Evolutionary conservation across 495 filamentous ascomycete species (phyloP).

Genomic region (Lichina pygmaea): DNA sequence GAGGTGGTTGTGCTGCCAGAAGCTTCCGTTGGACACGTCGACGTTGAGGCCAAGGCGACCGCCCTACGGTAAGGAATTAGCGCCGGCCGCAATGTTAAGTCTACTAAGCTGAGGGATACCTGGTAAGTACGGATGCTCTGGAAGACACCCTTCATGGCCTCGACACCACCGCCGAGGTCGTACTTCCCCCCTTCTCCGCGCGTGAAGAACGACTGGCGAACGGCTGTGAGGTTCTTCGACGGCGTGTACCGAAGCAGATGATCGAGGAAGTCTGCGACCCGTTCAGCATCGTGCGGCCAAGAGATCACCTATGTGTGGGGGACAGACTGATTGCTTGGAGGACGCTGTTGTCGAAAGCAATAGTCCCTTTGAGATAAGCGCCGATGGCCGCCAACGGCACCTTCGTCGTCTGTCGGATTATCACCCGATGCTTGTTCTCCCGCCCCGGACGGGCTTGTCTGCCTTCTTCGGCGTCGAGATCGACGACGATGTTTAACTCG

Average conservation of each 20-base stretch:
- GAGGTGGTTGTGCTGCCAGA: constrained; percentile 24
- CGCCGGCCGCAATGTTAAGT: too few relatives aligned
- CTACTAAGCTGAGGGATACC: constrained; percentile 10
- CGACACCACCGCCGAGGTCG: constrained; percentile 27
- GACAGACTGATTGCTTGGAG: constrained; percentile 45
- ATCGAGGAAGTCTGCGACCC: constrained; percentile 42
- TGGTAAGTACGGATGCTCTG: constrained; percentile 44
- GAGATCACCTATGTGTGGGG: background rate
- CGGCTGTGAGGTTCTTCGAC: constrained; percentile 27
- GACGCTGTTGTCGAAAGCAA: constrained; percentile 29
- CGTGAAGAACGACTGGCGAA: constrained; percentile 58
- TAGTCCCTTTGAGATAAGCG: constrained; percentile 31
- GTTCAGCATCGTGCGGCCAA: background rate
- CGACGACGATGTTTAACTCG: constrained; percentile 22
- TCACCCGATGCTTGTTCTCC: constrained; percentile 26
- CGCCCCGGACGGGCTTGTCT: constrained; percentile 9
- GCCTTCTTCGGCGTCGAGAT: constrained; percentile 36
- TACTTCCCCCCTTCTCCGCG: constrained; percentile 11
- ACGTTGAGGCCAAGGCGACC: constrained; percentile 49
- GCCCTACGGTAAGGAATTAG: constrained; percentile 10
- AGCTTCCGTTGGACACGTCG: constrained; percentile 55
- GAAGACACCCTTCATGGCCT: constrained; percentile 68
- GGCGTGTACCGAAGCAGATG: constrained; percentile 62
- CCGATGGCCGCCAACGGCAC: constrained; percentile 37
- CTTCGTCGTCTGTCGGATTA: constrained; percentile 25